Base-by-base conservation (phyloP, 345 rosid species). In the Hirschfeldia incana region DNA sequence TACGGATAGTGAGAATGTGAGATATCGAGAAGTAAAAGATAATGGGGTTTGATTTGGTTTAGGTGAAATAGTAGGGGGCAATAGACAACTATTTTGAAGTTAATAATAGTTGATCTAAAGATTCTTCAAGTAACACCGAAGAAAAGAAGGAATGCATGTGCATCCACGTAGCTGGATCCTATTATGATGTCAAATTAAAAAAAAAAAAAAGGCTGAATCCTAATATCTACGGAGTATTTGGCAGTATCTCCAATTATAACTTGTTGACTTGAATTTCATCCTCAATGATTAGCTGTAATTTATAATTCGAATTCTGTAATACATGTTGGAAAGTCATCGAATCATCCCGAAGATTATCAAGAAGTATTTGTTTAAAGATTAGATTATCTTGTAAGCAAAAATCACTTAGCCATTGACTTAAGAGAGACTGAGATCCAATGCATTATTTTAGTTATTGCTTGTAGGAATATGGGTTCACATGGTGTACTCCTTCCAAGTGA, bases 321-420 rank as follows among this genome's bases (percentile, higher is more conserved):
- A n/a, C 55, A 49, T 49, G 3, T n/a, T 49, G 4, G 57, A n/a
- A 49, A n/a, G 11, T 65, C 60, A 12, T 65, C 53, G 39, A 72
- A 78, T 72, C 63, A 59, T 44, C 64, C 17, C 32, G 63, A 60
- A 79, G 65, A 49, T 36, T 36, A 49, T 3, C 1, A 29, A 21
- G 2, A 67, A 67, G 29, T 57, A 27, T 34, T 67, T 33, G 13
- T 44, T 67, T 73, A 67, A 60, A 36, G 73, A 49, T 73, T 79
- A 64, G 78, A 68, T 27, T 67, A 74, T 68, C 78, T 79, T 79
- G 78, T 34, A 79, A 73, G 82, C 82, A 68, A 59, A 61, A 79
- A 67, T 60, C 44, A 67, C 64, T 44, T 0, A 67, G 44, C 27
- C 74, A 78, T 13, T 79, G 82, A 79, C 78, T 67, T 73, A 27